Percentiles rank a stretch among this genome's conserved stretches.
Evolutionary conservation across 192 early-diverging fungal genomes (phyloP).

Genomic region (Backusella tarrabulga): DNA sequence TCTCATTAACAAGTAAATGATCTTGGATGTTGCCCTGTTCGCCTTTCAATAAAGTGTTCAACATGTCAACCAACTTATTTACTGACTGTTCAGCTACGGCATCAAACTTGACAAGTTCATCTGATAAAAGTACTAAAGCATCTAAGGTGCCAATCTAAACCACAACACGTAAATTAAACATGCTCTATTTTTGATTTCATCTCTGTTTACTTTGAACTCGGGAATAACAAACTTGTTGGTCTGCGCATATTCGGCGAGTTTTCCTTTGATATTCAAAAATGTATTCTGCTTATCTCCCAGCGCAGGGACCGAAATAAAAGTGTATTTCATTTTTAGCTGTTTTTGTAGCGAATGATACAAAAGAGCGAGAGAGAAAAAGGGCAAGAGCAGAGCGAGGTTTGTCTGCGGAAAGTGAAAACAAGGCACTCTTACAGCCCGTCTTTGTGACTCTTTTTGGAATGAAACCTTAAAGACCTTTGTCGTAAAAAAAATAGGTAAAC

Average conservation of each 20-base stretch:
- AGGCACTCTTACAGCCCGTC: background rate
- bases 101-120: slow-evolving; percentile 92
- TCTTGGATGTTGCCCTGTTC: slow-evolving; percentile 55
- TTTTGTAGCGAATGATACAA: background rate
- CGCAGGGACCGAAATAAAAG: slow-evolving; percentile 87
- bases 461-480: background rate
- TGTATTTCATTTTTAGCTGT: slow-evolving; percentile 42
- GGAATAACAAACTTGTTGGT: slow-evolving; percentile 84
- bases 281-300: slow-evolving; percentile 73
- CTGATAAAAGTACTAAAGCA: slow-evolving; percentile 88
- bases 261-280: slow-evolving; percentile 71
- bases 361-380: slow-evolving; percentile 9
- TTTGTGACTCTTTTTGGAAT: background rate
- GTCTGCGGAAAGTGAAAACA: slow-evolving; percentile 2
- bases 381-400: background rate
- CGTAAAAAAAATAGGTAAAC: background rate
- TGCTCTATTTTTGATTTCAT: background rate
- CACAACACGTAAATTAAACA: background rate
- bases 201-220: slow-evolving; percentile 80
- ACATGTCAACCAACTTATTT: slow-evolving; percentile 84
- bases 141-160: slow-evolving; percentile 93
- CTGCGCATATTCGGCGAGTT: slow-evolving; percentile 75
- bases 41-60: slow-evolving; percentile 68
- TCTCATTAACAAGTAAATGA: slow-evolving; percentile 77
- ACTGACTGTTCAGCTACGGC: slow-evolving; percentile 67